Conservation (phyloP, 306 rosid species). For the Cicer judaicum region DNA sequence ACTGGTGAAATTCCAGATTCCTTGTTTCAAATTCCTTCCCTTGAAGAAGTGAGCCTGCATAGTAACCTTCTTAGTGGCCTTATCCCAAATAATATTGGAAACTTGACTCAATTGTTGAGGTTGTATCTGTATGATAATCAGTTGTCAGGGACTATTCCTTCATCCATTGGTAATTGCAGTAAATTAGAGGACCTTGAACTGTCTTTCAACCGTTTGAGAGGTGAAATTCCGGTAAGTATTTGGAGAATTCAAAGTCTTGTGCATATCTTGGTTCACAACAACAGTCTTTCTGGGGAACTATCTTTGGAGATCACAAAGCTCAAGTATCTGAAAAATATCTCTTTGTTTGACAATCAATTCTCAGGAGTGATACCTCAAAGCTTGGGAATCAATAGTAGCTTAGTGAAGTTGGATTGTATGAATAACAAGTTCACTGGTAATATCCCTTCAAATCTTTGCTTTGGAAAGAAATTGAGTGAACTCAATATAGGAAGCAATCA, state of each 20-base stretch:
- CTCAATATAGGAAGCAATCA: slow-evolving; percentile 64
- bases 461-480: slow-evolving; percentile 54
- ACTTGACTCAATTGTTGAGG: slow-evolving; percentile 43
- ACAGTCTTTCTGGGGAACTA: slow-evolving; percentile 72
- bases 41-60: slow-evolving; percentile 48
- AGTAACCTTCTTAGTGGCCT: slow-evolving; percentile 58
- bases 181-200: slow-evolving; percentile 56
- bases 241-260: slow-evolving; percentile 79
- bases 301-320: slow-evolving; percentile 72
- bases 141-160: slow-evolving; percentile 69
- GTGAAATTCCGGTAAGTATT: slow-evolving; percentile 74
- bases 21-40: slow-evolving; percentile 50
- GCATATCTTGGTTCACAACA: slow-evolving; percentile 61
- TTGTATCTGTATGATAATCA: slow-evolving; percentile 51
- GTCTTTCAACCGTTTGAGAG: slow-evolving; percentile 60
- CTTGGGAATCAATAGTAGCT: slow-evolving; percentile 74
- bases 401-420: slow-evolving; percentile 60
- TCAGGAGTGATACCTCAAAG: slow-evolving; percentile 75
- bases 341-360: slow-evolving; percentile 68
- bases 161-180: slow-evolving; percentile 71
- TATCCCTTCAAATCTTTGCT: slow-evolving; percentile 77
- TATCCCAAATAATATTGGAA: slow-evolving; percentile 66
- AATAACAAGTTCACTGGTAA: slow-evolving; percentile 65
- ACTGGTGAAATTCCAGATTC: slow-evolving; percentile 60
- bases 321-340: slow-evolving; percentile 60